Base-by-base conservation (phyloP, 2,329 filamentous ascomycete genomes). In the Hymenoscyphus fructigenus region DNA sequence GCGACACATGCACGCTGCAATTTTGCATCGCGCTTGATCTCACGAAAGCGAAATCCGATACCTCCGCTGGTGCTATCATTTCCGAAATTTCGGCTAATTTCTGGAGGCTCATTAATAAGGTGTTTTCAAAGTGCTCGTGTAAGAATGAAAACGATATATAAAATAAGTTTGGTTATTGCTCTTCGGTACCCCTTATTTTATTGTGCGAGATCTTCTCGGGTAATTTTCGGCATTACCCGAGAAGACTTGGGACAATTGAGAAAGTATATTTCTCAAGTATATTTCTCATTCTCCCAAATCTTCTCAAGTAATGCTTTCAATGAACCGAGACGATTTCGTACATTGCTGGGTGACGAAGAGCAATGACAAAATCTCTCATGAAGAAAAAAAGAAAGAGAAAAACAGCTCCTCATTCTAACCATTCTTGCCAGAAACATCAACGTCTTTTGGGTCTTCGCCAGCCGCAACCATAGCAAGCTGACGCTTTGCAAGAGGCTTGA, bases 31-130 rank as follows among this genome's bases (percentile, higher is more conserved):
- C 78, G 78, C 75, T 85, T 86, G 76, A 88, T 82, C 28, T 73
- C 66, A 0, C 85, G 81, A 71, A 88, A 87, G 70, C 88, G 85
- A 72, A 85, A 88, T 68, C 83, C 81, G n/a, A 88, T 81, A 9
- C 86, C 86, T 23, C 81, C 80, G 0, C 79, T 73, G 0, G 85
- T 88, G 3, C 83, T 85, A 64, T 85, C 84, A 1, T n/a, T 63
- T 29, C 85, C 85, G 68, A 85, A 88, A 75, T 84, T 83, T 66
- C 82, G 84, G 66, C 83, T 81, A 60, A 88, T 87, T 55, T 86
- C 85, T 88, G 55, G 44, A 50, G 68, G 59, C 12, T 68, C 60
- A 63, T 59, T 58, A 65, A 61, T 61, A 32, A 38, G 15, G 20
- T 20, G 14, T 36, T 23, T n/a, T 5, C 17, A 26, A 41, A n/a